Base-by-base conservation (phyloP, 2,329 filamentous ascomycete species). In the Fusarium brachygibbosum region DNA sequence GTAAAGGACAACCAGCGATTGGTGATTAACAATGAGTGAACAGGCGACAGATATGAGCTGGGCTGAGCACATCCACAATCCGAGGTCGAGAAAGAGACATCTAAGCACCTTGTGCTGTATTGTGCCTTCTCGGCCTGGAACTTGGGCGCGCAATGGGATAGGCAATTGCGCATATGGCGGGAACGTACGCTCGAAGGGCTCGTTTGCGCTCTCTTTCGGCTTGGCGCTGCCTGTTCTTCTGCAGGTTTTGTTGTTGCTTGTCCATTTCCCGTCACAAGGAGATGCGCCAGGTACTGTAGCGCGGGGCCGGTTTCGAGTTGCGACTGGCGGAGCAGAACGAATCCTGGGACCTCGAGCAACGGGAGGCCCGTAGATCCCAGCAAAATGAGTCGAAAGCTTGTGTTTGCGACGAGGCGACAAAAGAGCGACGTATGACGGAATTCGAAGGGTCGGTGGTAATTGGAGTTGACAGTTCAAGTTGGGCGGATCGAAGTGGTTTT, bases 201-300 rank as follows among this genome's bases (percentile, higher is more conserved):
- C 73, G 66, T 50, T 75, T 75, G 61, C 73, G 73, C 67, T 75
- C 73, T 74, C 73, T 68, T 54, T 75, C 73, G 51, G 71, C 73
- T 45, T 75, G 73, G 62, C 73, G 73, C 64, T 75, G 71, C 72
- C 69, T 74, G 56, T 68, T 71, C 68, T 75, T 75, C 59, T 75
- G 73, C 61, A 75, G 69, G 62, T 44, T 74, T 58, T 75, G 73
- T 56, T 72, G 63, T 75, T 75, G 73, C 60, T 72, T 72, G 59
- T 75, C 73, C 73, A 75, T 75, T 72, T 75, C 73, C 73, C 70
- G 71, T 73, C 63, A 73, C 57, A 61, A 63, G 45, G 54, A 53
- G 60, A 56, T 64, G 72, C 68, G 68, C 71, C 68, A 69, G 58
- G 67, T 40, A 28, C 23, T 38, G 34, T 61, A 62, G 68, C 72